phyloP scores from a whole-genome alignment of 2,329 filamentous ascomycete species.

The Exophiala phaeomuriformis region DNA sequence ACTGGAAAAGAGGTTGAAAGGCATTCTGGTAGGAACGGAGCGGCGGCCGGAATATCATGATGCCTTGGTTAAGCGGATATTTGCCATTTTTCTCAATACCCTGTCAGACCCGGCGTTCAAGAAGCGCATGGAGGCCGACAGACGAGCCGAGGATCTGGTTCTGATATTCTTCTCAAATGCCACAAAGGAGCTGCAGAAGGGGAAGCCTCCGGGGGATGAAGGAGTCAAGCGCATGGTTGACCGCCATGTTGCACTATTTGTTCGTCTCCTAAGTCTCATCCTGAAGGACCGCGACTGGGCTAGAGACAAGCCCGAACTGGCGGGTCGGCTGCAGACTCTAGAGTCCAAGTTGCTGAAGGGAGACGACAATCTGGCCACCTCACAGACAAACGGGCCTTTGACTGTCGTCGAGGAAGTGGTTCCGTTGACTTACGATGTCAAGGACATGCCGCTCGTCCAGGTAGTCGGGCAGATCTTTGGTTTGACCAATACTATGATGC shows the following conservation, averaged over 20 bases:
- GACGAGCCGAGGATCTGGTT: slow-evolving; percentile 83
- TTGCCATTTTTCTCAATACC: slow-evolving; percentile 87
- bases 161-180: slow-evolving; percentile 95
- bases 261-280: slow-evolving; percentile 73
- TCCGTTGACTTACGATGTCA: slow-evolving; percentile 83
- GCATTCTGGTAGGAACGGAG: slow-evolving; percentile 74
- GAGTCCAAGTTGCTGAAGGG: slow-evolving; percentile 92
- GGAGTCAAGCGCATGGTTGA: slow-evolving; percentile 88
- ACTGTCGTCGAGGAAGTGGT: slow-evolving; percentile 72
- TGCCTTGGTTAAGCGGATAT: slow-evolving; percentile 82
- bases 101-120: slow-evolving; percentile 84
- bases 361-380: slow-evolving; percentile 75
- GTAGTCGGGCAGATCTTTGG: slow-evolving; percentile 81
- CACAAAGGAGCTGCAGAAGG: slow-evolving; percentile 79
- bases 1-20: slow-evolving; percentile 70
- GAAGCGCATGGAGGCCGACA: slow-evolving; percentile 87
- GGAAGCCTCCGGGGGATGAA: slow-evolving; percentile 70
- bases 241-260: slow-evolving; percentile 87
- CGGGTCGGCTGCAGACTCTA: slow-evolving; percentile 67
- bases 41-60: slow-evolving; percentile 83
- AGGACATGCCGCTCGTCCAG: slow-evolving; percentile 92
- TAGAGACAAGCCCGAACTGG: slow-evolving; percentile 76
- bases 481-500: slow-evolving; percentile 67
- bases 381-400: slow-evolving; percentile 45
- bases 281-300: slow-evolving; percentile 78